These are phyloP conservation scores for Neonectria ditissima DNA, from an alignment of 2,329 filamentous ascomycete genomes.

Conservation along the genomic window DNA sequence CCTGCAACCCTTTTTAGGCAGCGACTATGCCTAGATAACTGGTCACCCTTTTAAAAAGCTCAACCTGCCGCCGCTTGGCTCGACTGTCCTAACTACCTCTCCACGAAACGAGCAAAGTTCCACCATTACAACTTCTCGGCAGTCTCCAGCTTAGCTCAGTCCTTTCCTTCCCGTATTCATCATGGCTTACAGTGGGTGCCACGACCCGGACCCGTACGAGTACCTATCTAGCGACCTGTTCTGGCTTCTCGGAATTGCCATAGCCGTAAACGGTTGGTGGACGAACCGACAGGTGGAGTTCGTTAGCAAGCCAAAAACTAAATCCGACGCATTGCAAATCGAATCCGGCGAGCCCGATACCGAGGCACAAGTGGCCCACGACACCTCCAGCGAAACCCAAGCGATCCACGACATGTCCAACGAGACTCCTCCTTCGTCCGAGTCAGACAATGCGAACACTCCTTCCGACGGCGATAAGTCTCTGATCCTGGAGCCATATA, in stretches of 20 bases:
- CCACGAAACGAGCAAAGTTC: background rate
- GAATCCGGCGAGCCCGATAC: background rate
- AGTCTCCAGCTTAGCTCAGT: no score
- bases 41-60: background rate
- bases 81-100: background rate
- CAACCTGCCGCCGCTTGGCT: background rate
- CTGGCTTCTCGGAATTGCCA: constrained; percentile 26
- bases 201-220: constrained; percentile 13
- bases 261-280: constrained; percentile 29
- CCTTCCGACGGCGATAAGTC: background rate
- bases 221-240: constrained; percentile 31
- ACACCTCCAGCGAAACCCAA: background rate
- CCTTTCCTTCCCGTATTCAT: background rate
- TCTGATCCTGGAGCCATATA: constrained; percentile 12
- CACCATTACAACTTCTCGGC: background rate
- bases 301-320: background rate
- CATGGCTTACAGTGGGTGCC: background rate
- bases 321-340: background rate
- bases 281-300: constrained; percentile 14
- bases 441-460: background rate
- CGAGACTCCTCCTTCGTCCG: background rate
- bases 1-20: background rate
- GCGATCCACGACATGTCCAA: background rate
- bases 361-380: background rate
- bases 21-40: no score